Conservation (phyloP, 768 basidiomycete species). For the Leccinum arenicola region DNA sequence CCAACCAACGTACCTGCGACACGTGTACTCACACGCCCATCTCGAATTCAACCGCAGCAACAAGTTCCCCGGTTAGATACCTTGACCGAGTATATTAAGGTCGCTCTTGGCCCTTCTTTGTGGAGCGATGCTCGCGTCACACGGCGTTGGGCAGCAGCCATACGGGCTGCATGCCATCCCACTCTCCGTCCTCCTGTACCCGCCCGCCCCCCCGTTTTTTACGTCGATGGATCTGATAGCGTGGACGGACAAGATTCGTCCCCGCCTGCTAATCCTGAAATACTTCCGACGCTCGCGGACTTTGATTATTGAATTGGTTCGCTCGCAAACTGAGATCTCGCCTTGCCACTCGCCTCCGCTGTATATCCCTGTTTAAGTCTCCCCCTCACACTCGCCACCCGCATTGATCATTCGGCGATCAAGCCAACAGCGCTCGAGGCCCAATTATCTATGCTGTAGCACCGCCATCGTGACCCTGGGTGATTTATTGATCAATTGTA, state of each 20-base stretch:
- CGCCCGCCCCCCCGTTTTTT: conserved; percentile 11
- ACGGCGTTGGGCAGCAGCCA: conserved; percentile 5
- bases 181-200: conserved; percentile 1
- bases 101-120: conserved; percentile 10
- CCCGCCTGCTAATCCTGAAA: conserved; percentile 9
- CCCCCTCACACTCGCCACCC: background rate
- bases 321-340: background rate
- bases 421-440: conserved; percentile 7
- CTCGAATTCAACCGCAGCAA: conserved; percentile 27
- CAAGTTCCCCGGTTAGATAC: conserved; percentile 17
- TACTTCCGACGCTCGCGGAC: conserved; percentile 29
- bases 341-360: background rate
- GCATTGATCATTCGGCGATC: conserved; percentile 11
- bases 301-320: conserved; percentile 13
- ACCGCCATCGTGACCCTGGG: conserved; percentile 18
- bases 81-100: conserved; percentile 1
- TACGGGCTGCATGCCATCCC: conserved; percentile 1
- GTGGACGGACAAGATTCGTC: conserved; percentile 7
- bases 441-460: conserved; percentile 1
- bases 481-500: conserved; percentile 1
- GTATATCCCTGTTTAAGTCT: background rate
- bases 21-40: conserved; percentile 35
- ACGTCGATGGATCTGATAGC: conserved; percentile 10
- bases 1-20: conserved; percentile 24
- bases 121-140: conserved; percentile 13